Evolutionary conservation across 177 flowering plant genomes (phyloP).

Genomic region (Telopea speciosissima): DNA sequence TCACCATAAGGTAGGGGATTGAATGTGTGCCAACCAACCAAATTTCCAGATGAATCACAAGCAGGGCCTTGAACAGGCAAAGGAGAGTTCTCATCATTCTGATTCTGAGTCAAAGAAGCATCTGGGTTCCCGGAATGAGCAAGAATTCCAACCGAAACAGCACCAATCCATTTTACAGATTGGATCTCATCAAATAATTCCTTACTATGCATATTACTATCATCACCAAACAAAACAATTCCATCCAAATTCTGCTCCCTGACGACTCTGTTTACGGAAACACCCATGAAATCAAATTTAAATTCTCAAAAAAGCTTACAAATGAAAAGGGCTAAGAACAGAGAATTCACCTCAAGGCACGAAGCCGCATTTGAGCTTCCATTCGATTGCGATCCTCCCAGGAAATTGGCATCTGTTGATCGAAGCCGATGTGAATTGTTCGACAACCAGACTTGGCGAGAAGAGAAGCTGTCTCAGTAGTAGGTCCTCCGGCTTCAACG

Average conservation of each 20-base stretch:
- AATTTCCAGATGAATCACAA: slow-evolving; percentile 73
- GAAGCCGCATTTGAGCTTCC: slow-evolving; percentile 81
- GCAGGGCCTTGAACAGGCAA: slow-evolving; percentile 92
- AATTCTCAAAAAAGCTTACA: slow-evolving; percentile 10
- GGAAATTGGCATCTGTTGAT: slow-evolving; percentile 50
- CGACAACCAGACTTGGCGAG: slow-evolving; percentile 49
- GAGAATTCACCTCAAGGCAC: slow-evolving; percentile 59
- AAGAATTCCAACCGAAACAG: slow-evolving; percentile 81
- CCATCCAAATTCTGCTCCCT: slow-evolving; percentile 83
- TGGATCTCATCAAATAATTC: slow-evolving; percentile 96
- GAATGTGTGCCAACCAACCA: slow-evolving; percentile 90
- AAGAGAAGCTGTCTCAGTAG: slow-evolving; percentile 66
- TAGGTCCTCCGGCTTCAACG: slow-evolving; percentile 82
- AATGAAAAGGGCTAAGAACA: neutral
- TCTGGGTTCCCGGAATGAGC: slow-evolving; percentile 44
- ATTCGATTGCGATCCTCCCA: slow-evolving; percentile 69
- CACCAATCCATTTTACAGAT: slow-evolving; percentile 79
- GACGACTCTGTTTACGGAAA: slow-evolving; percentile 51
- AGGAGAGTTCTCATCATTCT: slow-evolving; percentile 31
- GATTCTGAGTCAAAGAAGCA: slow-evolving; percentile 19
- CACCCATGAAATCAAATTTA: slow-evolving; percentile 14
- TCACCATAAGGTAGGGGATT: slow-evolving; percentile 51
- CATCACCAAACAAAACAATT: slow-evolving; percentile 89
- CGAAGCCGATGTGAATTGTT: slow-evolving; percentile 57
- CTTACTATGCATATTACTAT: slow-evolving; percentile 90